These are phyloP conservation scores for Ananas comosus DNA, from an alignment of 176 grass and related monocot genomes.

Conservation along the genomic window DNA sequence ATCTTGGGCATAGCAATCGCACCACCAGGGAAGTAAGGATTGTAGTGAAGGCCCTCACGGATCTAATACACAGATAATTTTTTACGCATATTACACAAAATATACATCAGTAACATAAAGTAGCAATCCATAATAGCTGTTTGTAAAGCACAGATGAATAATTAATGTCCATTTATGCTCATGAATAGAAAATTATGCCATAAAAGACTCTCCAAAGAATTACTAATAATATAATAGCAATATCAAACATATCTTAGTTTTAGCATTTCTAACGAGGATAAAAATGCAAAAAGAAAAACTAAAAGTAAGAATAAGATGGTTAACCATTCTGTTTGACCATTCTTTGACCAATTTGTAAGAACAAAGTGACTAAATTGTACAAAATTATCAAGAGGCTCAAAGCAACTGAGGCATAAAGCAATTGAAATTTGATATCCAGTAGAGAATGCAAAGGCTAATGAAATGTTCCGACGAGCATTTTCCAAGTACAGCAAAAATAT, in stretches of 20 bases:
- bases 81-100: background rate
- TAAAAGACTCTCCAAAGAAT: background rate
- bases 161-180: background rate
- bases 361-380: too few relatives aligned
- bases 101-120: background rate
- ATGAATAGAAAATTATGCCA: background rate
- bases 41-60: conserved; percentile 10
- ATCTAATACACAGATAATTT: conserved; percentile 8
- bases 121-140: background rate
- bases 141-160: background rate
- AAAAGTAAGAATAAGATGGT: background rate
- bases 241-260: background rate
- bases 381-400: too few relatives aligned
- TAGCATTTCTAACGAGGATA: background rate
- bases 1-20: conserved; percentile 99
- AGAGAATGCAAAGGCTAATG: background rate
- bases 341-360: too few relatives aligned
- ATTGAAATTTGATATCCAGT: too few relatives aligned
- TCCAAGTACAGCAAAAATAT: background rate
- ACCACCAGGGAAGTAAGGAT: conserved; percentile 17
- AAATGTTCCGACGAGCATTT: too few relatives aligned
- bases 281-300: background rate
- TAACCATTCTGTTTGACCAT: background rate
- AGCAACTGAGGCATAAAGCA: too few relatives aligned
- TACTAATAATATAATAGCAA: background rate